A percentile compares a stretch with the other conserved stretches of the same genome.
These are phyloP conservation scores for Boletus edulis DNA, from an alignment of 768 basidiomycete species.

Conservation along the genomic window DNA sequence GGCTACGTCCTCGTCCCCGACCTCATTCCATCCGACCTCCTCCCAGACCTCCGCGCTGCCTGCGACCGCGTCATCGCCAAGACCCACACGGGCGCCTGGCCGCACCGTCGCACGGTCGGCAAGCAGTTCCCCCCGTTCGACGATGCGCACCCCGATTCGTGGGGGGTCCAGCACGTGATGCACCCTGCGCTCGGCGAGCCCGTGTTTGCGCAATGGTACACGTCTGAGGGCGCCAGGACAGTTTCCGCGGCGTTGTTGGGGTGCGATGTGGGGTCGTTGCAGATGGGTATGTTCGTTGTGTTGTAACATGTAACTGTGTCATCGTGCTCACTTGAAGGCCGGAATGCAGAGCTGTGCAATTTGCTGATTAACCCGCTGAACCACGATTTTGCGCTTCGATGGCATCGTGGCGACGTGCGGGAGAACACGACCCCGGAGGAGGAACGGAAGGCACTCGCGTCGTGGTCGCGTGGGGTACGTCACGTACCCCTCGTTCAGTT, in stretches of 20 bases:
- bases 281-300: constrained; percentile 60
- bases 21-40: constrained; percentile 45
- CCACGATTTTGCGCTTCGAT: constrained; percentile 69
- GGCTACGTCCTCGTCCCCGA: constrained; percentile 65
- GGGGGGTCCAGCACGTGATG: constrained; percentile 84
- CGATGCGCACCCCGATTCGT: constrained; percentile 59
- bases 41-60: constrained; percentile 44
- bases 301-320: background rate
- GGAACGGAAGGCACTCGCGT: constrained; percentile 52
- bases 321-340: background rate
- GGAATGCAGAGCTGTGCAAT: constrained; percentile 59
- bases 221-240: constrained; percentile 45
- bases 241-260: constrained; percentile 47
- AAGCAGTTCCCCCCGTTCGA: constrained; percentile 78
- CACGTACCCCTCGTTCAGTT: too few relatives aligned
- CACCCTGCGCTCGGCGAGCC: constrained; percentile 66
- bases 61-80: constrained; percentile 47
- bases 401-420: constrained; percentile 77
- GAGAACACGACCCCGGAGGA: constrained; percentile 58
- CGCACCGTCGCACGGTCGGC: constrained; percentile 66
- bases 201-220: constrained; percentile 67
- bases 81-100: constrained; percentile 63
- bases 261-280: constrained; percentile 55
- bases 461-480: constrained; percentile 64
- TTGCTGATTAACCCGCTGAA: constrained; percentile 64